A percentile compares a stretch with the other conserved stretches of the same genome.
Conservation (phyloP, 1,284 basidiomycete species). For the Leccinum fallax region DNA sequence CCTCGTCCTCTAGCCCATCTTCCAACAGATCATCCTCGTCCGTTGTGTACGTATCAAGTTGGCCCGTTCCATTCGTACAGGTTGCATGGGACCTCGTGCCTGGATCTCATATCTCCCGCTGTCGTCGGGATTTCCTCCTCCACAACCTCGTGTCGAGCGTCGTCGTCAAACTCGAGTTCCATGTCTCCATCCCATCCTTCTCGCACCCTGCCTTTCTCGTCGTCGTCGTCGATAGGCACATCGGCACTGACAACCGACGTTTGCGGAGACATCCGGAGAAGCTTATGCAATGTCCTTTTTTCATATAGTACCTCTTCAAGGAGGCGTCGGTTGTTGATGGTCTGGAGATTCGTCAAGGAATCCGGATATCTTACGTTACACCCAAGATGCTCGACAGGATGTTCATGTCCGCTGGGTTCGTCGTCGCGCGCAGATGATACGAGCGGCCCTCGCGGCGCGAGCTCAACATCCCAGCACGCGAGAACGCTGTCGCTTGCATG, state of each 20-base stretch:
- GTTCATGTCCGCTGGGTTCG: too few species aligned
- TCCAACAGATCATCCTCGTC: conserved; percentile 33
- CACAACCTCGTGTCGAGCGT: conserved; percentile 4
- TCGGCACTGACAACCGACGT: conserved; percentile 25
- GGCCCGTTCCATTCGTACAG: conserved; percentile 7
- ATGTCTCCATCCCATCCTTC: conserved; percentile 42
- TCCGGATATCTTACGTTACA: background rate
- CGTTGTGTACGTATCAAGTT: conserved; percentile 27
- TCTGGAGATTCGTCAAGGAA: conserved; percentile 42
- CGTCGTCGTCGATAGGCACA: conserved; percentile 19
- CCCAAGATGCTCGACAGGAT: too few species aligned
- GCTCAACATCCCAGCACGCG: too few species aligned
- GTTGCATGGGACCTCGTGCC: conserved; percentile 15
- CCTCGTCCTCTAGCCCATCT: conserved; percentile 25
- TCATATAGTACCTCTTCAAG: conserved; percentile 70
- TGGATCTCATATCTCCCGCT: conserved; percentile 33
- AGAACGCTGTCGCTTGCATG: too few species aligned
- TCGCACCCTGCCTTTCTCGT: conserved; percentile 32
- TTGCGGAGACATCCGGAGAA: conserved; percentile 53
- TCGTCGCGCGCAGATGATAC: too few species aligned
- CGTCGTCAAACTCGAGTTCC: conserved; percentile 23
- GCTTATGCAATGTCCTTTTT: conserved; percentile 58
- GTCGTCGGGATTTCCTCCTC: conserved; percentile 27
- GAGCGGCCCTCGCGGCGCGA: too few species aligned
- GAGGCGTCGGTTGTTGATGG: conserved; percentile 68